Evolutionary conservation across 2,329 filamentous ascomycete species (phyloP), one percentile per base, ranked within the genome.

Genomic region (Didymella arachidicola): DNA sequence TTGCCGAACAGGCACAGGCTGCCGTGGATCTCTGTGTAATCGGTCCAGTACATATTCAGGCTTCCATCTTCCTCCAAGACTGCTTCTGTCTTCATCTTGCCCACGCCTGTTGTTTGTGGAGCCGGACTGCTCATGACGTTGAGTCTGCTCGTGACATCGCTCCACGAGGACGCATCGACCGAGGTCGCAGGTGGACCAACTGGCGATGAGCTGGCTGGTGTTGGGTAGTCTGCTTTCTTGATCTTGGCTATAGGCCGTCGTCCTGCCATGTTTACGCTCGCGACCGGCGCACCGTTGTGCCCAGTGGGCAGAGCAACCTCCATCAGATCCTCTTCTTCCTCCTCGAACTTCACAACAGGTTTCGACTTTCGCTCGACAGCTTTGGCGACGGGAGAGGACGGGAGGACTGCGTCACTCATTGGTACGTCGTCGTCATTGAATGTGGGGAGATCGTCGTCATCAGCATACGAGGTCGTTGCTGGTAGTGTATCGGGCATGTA

Each of bases 1-100:
- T 99, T 99, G 63, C 95, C 95, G 72, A 99, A 98, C 11, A 99
- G 84, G 75, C 93, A 98, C 10, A 99, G 81, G 67, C 89, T 95
- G 59, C 94, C 94, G 70, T 93, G 93, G 73, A 97, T 82, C 74
- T 99, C 95, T 0, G 90, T 92, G 72, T 97, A 99, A 77, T 99
- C 95, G 7, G 91, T 90, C 95, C 95, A 99, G 80, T 97, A 99
- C 81, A 99, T 92, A 66, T 89, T 89, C 29, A 99, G 82, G 67
- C 91, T 96, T 34, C 94, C 95, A 71, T 99, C 93, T 62, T 91
- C 88, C 75, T 98, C 94, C n/a, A 96, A 80, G n/a, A 91, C 93
- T 77, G 96, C 90, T 62, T 90, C 86, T 57, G 91, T 84, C 63
- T 89, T 87, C 47, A 97, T 84, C 78, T 98, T 99, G 39, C 93